Conservation (phyloP, 192 early-diverging fungal genomes). For the Coemansia brasiliensis region DNA sequence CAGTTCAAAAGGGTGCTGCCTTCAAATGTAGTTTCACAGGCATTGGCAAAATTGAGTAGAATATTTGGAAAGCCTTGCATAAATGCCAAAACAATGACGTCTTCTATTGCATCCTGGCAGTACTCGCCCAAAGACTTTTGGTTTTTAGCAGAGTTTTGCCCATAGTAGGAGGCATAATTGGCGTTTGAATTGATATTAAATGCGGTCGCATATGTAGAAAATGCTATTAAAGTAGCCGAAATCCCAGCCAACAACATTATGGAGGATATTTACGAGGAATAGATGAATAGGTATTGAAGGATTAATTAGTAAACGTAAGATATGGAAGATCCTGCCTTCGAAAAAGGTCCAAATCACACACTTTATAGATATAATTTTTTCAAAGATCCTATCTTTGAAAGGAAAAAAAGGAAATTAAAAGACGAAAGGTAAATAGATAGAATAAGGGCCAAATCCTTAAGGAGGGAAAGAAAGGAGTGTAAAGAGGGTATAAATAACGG, state of each 20-base stretch:
- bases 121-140: slow-evolving; percentile 52
- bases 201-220: slow-evolving; percentile 10
- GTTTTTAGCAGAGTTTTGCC: slow-evolving; percentile 54
- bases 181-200: slow-evolving; percentile 48
- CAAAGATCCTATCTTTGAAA: too few species aligned
- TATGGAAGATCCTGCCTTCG: too few species aligned
- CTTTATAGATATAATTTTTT: too few species aligned
- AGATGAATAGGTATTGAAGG: too few species aligned
- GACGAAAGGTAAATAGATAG: too few species aligned
- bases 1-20: slow-evolving; percentile 60
- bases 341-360: too few species aligned
- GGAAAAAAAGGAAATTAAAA: too few species aligned
- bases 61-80: slow-evolving; percentile 59
- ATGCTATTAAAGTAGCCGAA: neutral
- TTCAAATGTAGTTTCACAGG: slow-evolving; percentile 59
- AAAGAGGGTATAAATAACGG: too few species aligned
- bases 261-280: too few species aligned
- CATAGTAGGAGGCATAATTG: slow-evolving; percentile 54
- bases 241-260: neutral
- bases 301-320: too few species aligned
- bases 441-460: too few species aligned
- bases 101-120: slow-evolving; percentile 62
- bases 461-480: too few species aligned
- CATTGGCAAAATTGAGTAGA: slow-evolving; percentile 62
- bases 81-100: slow-evolving; percentile 64